phyloP scores from a whole-genome alignment of 352 stramenopile genomes.

The Phytophthora tentaculata region DNA sequence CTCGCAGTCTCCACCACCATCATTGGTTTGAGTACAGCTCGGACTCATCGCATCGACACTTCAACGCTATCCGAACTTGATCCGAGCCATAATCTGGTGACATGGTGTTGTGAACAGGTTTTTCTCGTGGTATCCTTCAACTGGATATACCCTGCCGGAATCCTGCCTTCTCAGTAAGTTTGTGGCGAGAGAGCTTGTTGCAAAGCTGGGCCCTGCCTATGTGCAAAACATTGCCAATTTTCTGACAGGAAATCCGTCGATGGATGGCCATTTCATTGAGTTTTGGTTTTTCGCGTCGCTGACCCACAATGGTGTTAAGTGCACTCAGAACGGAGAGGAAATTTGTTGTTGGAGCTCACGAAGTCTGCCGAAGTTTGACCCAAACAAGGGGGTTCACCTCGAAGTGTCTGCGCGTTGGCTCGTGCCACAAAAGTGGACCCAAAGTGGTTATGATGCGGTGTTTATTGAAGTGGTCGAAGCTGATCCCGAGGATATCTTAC shows the following conservation, averaged over 20 bases:
- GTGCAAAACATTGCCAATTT: conserved; percentile 2
- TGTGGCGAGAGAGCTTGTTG: conserved; percentile 9
- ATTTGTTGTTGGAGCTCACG: background rate
- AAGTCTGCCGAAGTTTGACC: too few species aligned
- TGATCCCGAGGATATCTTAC: too few species aligned
- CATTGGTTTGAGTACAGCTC: too few species aligned
- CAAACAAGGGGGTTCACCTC: background rate
- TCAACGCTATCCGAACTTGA: too few species aligned
- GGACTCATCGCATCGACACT: too few species aligned
- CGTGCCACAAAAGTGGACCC: conserved; percentile 5
- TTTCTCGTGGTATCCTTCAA: background rate
- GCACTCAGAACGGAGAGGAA: background rate
- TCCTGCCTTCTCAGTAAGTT: conserved; percentile 5
- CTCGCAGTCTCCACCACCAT: too few species aligned
- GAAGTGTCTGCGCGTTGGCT: background rate
- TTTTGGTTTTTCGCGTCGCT: conserved; percentile 9
- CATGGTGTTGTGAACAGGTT: conserved; percentile 1
- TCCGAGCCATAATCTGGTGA: too few species aligned
- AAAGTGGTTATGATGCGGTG: conserved; percentile 14
- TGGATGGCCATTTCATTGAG: conserved; percentile 10
- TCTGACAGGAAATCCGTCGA: conserved; percentile 5
- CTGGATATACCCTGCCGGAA: background rate
- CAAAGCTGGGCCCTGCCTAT: background rate
- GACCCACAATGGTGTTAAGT: conserved; percentile 1
- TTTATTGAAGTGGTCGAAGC: background rate